Conservation (phyloP, 768 basidiomycete genomes). For the Mycena capillaripes region DNA sequence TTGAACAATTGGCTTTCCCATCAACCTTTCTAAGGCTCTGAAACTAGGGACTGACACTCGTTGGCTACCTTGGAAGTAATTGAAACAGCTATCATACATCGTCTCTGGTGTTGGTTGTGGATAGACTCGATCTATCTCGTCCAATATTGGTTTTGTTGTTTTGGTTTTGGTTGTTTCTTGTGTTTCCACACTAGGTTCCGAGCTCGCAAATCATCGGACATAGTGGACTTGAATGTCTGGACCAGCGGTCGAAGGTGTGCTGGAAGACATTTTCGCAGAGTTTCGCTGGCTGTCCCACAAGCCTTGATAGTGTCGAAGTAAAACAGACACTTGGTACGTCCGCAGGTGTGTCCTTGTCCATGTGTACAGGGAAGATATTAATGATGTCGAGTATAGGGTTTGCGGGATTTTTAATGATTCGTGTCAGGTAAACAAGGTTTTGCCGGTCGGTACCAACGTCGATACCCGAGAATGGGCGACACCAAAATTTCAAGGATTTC, state of each 20-base stretch:
- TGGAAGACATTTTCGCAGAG: constrained; percentile 37
- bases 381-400: constrained; percentile 37
- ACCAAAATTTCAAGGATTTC: constrained; percentile 33
- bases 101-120: too few species aligned
- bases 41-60: too few species aligned
- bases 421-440: constrained; percentile 33
- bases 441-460: constrained; percentile 35
- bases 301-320: constrained; percentile 38
- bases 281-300: constrained; percentile 31
- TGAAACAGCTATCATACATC: too few species aligned
- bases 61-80: too few species aligned
- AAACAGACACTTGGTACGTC: constrained; percentile 35
- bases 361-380: constrained; percentile 31
- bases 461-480: constrained; percentile 38
- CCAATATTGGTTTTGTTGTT: too few species aligned
- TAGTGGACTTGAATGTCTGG: constrained; percentile 35
- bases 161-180: too few species aligned
- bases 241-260: constrained; percentile 38
- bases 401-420: constrained; percentile 8
- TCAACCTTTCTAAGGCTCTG: too few species aligned
- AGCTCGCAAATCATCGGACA: too few species aligned
- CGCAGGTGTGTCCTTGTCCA: constrained; percentile 28
- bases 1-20: too few species aligned
- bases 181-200: too few species aligned
- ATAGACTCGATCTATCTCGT: too few species aligned